A percentile compares a stretch with the other conserved stretches of the same genome.
These are phyloP conservation scores for Sclerotinia minor DNA, from an alignment of 2,329 filamentous ascomycete species.

Conservation along the genomic window DNA sequence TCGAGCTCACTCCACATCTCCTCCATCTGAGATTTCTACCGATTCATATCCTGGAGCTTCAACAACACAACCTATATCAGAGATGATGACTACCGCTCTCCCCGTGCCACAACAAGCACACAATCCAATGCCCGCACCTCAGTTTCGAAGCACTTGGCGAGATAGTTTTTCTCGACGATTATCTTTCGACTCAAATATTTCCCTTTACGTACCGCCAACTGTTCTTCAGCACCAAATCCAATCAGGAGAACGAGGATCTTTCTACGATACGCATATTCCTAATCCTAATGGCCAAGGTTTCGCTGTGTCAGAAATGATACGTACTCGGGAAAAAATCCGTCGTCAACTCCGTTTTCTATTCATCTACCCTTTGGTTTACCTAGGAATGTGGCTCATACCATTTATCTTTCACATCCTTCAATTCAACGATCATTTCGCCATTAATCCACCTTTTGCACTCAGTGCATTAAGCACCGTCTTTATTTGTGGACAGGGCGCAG, in stretches of 20 bases:
- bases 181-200: conserved; percentile 27
- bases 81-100: conserved; percentile 19
- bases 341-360: conserved; percentile 72
- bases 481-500: conserved; percentile 64
- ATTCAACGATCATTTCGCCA: conserved; percentile 54
- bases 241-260: conserved; percentile 18
- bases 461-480: conserved; percentile 56
- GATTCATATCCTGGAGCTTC: conserved; percentile 32
- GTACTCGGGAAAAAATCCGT: conserved; percentile 56
- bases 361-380: conserved; percentile 73
- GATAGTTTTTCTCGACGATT: conserved; percentile 32
- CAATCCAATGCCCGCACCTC: not conserved
- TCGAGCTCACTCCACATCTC: conserved; percentile 23
- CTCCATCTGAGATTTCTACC: conserved; percentile 30
- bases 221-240: conserved; percentile 31
- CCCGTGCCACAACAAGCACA: conserved; percentile 2
- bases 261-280: conserved; percentile 34
- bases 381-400: conserved; percentile 70
- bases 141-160: conserved; percentile 31
- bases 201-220: conserved; percentile 28
- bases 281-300: conserved; percentile 39
- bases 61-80: conserved; percentile 31
- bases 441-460: conserved; percentile 57
- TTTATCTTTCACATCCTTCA: conserved; percentile 64
- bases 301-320: conserved; percentile 43